Base-by-base conservation (phyloP, 805 yeast genomes). In the Kazachstania martiniae region DNA sequence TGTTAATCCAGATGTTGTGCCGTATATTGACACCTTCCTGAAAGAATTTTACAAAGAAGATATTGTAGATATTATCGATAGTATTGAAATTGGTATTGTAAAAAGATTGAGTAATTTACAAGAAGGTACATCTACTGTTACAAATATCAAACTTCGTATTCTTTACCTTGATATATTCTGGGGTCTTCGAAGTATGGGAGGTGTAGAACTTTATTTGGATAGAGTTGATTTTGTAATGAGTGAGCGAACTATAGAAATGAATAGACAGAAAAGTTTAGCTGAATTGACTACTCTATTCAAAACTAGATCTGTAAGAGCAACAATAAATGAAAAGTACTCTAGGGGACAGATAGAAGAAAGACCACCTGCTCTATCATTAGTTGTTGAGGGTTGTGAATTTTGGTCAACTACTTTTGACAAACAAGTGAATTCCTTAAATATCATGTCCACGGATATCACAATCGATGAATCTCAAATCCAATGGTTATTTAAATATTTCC, bases 31-130 rank as follows among this genome's bases (percentile, higher is more conserved):
- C 1, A 57, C 53, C 1, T 43, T 74, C 21, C 29, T 58, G 2
- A 53, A 54, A 4, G 52, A 56, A 1, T 42, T 59, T 10, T 58
- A 61, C 16, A 53, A 52, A 12, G 58, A 60, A 12, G 59, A 68
- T 3, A 48, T 74, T 21, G 66, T 65, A 8, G 61, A 65, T 9
- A 61, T 74, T 4, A 58, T 86, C 43, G 95, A 87, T 51, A 51
- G 52, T 12, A 55, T 85, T 12, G 93, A 87, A 37, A 51, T 71
- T 12, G 70, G 72, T 8, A 69, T 79, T 3, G 62, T 82, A 9
- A 52, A 56, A 21, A 56, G 59, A 7, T 51, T 82, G 17, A 56
- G 61, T 17, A 5, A 37, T 72, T 19, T 40, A 5, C 35, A 42
- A 25, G 41, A 39, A 19, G 45, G 47, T 5, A 27, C 33, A 1